phyloP scores from a whole-genome alignment of 805 yeast species.

The Lachancea kluyveri region DNA sequence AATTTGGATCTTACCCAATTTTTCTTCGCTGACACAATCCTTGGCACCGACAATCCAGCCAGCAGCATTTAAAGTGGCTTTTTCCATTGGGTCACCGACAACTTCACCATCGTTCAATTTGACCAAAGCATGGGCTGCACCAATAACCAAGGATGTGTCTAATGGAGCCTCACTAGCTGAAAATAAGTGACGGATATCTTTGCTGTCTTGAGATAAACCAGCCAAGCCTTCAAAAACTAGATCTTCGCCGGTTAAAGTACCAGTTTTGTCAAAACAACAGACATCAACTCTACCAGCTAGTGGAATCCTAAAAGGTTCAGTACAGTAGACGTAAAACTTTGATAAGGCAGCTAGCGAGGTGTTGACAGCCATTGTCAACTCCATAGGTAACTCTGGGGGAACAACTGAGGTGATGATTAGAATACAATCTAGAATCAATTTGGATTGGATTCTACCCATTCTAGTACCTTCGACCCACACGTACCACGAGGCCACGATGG shows the following conservation, averaged over 20 bases:
- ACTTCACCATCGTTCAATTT: constrained; percentile 92
- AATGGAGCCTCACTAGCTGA: constrained; percentile 59
- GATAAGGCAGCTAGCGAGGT: constrained; percentile 81
- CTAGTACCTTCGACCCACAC: constrained; percentile 97
- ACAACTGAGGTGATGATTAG: constrained; percentile 95
- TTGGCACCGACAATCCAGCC: constrained; percentile 79
- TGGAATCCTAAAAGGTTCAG: constrained; percentile 98
- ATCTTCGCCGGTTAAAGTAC: constrained; percentile 96
- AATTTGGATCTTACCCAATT: constrained; percentile 50
- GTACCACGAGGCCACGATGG: constrained; percentile 93
- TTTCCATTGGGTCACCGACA: constrained; percentile 99
- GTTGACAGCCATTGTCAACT: constrained; percentile 96
- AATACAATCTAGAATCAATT: constrained; percentile 90
- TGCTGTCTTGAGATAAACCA: constrained; percentile 47
- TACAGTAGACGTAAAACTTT: constrained; percentile 87
- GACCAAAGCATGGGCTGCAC: constrained; percentile 95
- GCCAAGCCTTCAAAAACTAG: constrained; percentile 94
- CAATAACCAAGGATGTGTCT: constrained; percentile 66
- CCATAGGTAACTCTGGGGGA: constrained; percentile 99
- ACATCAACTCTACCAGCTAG: constrained; percentile 97
- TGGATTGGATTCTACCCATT: constrained; percentile 93
- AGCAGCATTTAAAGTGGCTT: constrained; percentile 84
- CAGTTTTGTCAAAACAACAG: constrained; percentile 97
- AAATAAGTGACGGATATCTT: constrained; percentile 46
- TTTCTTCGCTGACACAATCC: constrained; percentile 54